Conservation (phyloP, 495 filamentous ascomycete species). For the Aspergillus leporis region DNA sequence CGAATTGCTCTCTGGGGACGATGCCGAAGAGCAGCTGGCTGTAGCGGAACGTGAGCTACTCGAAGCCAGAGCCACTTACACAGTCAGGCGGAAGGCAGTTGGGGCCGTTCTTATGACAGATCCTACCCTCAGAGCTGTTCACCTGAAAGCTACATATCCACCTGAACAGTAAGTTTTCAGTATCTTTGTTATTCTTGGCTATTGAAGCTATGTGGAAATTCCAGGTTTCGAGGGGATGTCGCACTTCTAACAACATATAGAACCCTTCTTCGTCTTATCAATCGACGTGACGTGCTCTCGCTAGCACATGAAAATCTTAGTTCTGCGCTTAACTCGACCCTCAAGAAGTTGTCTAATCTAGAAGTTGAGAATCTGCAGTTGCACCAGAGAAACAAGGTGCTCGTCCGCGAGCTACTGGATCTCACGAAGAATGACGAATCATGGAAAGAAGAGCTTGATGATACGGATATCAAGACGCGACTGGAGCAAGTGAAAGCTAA, state of each 20-base stretch:
- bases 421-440: conserved; percentile 58
- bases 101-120: conserved; percentile 66
- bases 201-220: background rate
- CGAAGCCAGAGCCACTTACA: conserved; percentile 66
- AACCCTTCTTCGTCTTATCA: conserved; percentile 61
- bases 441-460: conserved; percentile 50
- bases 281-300: conserved; percentile 66
- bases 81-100: conserved; percentile 64
- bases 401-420: conserved; percentile 59
- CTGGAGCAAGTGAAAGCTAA: conserved; percentile 58
- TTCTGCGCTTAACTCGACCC: conserved; percentile 46
- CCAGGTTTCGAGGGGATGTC: background rate
- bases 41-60: conserved; percentile 64
- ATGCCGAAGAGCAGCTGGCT: conserved; percentile 52
- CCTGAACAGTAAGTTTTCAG: conserved; percentile 60
- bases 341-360: conserved; percentile 49
- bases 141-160: conserved; percentile 63
- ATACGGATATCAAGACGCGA: conserved; percentile 51
- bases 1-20: conserved; percentile 37
- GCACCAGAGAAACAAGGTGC: conserved; percentile 59
- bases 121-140: conserved; percentile 74
- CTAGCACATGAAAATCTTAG: conserved; percentile 58
- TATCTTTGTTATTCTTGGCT: background rate
- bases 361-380: conserved; percentile 57
- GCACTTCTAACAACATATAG: conserved; percentile 37